Conservation (phyloP, 2,329 filamentous ascomycete species). For the Penicillium sp. region DNA sequence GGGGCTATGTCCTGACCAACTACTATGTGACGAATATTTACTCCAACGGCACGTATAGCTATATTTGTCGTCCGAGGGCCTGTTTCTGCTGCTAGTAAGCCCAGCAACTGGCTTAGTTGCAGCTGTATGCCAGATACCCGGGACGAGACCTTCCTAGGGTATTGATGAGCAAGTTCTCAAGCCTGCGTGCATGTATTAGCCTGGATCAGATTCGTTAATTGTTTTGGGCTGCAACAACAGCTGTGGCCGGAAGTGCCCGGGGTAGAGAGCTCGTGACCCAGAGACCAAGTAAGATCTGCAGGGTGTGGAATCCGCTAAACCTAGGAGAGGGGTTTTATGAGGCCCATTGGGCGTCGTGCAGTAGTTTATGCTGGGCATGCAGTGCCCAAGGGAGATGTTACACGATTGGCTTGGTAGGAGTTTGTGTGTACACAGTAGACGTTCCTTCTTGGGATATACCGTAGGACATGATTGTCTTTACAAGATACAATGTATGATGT, state of each 20-base stretch:
- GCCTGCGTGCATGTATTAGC: slow-evolving; percentile 11
- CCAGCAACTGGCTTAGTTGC: background rate
- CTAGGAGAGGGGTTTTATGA: background rate
- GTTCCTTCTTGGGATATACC: background rate
- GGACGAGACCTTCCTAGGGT: background rate
- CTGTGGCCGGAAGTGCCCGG: slow-evolving; percentile 7
- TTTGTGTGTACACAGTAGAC: background rate
- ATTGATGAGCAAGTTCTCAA: background rate
- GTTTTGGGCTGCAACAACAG: slow-evolving; percentile 15
- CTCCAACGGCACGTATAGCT: background rate
- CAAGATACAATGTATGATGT: background rate
- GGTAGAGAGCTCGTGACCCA: slow-evolving; percentile 17
- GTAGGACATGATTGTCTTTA: background rate
- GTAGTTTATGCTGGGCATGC: background rate
- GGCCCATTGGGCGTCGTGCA: background rate
- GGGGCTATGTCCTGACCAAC: background rate
- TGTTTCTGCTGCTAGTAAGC: background rate
- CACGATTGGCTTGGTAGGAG: background rate
- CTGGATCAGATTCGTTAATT: slow-evolving; percentile 13
- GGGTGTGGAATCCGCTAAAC: background rate
- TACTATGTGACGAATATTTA: background rate
- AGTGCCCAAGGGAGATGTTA: background rate
- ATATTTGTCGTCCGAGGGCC: background rate
- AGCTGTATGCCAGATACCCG: background rate
- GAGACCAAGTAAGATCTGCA: slow-evolving; percentile 8